Evolutionary conservation across 345 rosid species (phyloP), one percentile per base, ranked within the genome.

Genomic region (Populus ilicifolia): DNA sequence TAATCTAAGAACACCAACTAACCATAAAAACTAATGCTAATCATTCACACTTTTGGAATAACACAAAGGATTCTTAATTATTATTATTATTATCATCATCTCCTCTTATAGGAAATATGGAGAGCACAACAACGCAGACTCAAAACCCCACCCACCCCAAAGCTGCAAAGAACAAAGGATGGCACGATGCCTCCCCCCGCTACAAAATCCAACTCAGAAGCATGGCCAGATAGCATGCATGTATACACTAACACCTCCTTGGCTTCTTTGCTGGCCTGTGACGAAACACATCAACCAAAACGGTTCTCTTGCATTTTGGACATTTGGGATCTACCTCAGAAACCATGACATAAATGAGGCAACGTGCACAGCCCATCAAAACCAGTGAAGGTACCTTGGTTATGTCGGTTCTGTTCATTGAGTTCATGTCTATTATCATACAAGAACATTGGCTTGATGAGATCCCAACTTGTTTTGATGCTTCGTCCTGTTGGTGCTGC

Each of bases 281-380:
- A 5, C 79, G 50, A 43, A 82, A 82, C 6, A 35, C 5, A 13
- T 82, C 80, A 9, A 84, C 39, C 70, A 82, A 78, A 72, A 18
- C 30, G 14, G 77, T 36, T 46, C 54, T 48, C 5, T 75, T 56
- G 77, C 89, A 86, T 0, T 62, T 78, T 14, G 87, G 89, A 61
- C 89, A 84, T 10, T 39, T 54, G 39, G 81, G 84, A 20, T 76
- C 77, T 13, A 33, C 76, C 65, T 71, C 78, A 6, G 84, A 61
- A 52, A 82, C 87, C 87, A 86, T 84, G 38, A 79, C 81, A 76
- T 75, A 80, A 16, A 84, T 78, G 73, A 73, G 14, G 81, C 89
- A 86, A 43, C 25, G 63, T 0, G 38, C 35, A 17, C 89, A 82
- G 13, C 85, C 87, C 87, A 82, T 84, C 74, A 74, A 20, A 68